phyloP scores from a whole-genome alignment of 1,284 basidiomycete species.

The Lignosus rhinocerotis region DNA sequence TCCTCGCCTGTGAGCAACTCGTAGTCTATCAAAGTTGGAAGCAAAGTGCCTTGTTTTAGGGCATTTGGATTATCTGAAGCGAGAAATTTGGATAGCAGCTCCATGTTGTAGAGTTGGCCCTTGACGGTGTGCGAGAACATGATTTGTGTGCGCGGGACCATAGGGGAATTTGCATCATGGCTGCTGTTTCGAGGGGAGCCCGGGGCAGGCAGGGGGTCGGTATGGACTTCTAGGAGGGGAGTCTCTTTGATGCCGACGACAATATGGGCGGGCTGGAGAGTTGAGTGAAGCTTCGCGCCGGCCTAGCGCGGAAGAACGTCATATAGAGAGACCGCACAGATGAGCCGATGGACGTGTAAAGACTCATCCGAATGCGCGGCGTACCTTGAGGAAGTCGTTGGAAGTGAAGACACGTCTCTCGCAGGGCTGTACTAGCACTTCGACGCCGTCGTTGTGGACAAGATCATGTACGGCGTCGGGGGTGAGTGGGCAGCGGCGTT shows the following conservation, averaged over 20 bases:
- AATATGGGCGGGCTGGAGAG: slow-evolving; percentile 69
- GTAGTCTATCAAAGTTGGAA: slow-evolving; percentile 76
- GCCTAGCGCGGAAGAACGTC: slow-evolving; percentile 47
- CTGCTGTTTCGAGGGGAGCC: slow-evolving; percentile 6
- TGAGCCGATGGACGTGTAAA: neutral
- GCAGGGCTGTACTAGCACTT: slow-evolving; percentile 77
- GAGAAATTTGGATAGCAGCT: slow-evolving; percentile 71
- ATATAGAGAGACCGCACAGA: neutral
- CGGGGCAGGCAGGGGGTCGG: slow-evolving; percentile 40
- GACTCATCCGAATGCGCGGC: slow-evolving; percentile 20
- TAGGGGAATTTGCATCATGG: slow-evolving; percentile 6
- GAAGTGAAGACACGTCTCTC: slow-evolving; percentile 72
- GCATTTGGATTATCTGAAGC: slow-evolving; percentile 28
- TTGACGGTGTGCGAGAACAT: slow-evolving; percentile 94
- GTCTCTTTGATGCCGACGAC: slow-evolving; percentile 89
- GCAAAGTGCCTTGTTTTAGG: slow-evolving; percentile 22
- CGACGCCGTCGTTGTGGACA: slow-evolving; percentile 54
- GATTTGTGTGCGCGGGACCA: slow-evolving; percentile 61
- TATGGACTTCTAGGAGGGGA: slow-evolving; percentile 63
- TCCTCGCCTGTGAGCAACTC: slow-evolving; percentile 70
- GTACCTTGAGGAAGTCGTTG: slow-evolving; percentile 66
- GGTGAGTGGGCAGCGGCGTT: slow-evolving; percentile 81
- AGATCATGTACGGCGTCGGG: slow-evolving; percentile 71
- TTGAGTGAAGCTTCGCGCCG: slow-evolving; percentile 66
- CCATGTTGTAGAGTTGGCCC: slow-evolving; percentile 83